Evolutionary conservation across 1,139 yeast genomes (phyloP).

Genomic region (Blastobotrys persicus): DNA sequence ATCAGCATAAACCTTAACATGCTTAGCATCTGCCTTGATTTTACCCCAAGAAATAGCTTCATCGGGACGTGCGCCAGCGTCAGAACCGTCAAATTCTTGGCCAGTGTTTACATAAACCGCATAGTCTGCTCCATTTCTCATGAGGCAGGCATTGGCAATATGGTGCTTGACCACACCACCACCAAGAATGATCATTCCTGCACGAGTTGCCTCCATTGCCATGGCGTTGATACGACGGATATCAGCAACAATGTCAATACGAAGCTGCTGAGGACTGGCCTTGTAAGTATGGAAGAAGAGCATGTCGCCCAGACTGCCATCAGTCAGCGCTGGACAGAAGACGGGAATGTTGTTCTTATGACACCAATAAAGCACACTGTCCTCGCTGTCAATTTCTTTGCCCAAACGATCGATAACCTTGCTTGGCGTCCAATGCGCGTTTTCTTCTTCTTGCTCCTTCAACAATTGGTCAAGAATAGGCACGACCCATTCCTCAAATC

Average conservation of each 20-base stretch:
- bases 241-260: slow-evolving; percentile 91
- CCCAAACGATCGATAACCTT: slow-evolving; percentile 89
- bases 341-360: slow-evolving; percentile 94
- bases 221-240: slow-evolving; percentile 85
- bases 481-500: slow-evolving; percentile 97
- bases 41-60: slow-evolving; percentile 99
- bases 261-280: slow-evolving; percentile 82
- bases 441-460: slow-evolving; percentile 79
- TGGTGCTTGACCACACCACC: slow-evolving; percentile 97
- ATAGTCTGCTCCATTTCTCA: slow-evolving; percentile 99
- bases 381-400: slow-evolving; percentile 88
- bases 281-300: slow-evolving; percentile 96
- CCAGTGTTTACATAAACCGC: slow-evolving; percentile 98
- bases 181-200: slow-evolving; percentile 95
- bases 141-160: slow-evolving; percentile 93
- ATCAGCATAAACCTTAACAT: slow-evolving; percentile 91
- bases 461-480: slow-evolving; percentile 85
- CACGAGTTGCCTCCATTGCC: slow-evolving; percentile 93
- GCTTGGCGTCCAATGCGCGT: slow-evolving; percentile 83
- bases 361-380: slow-evolving; percentile 96
- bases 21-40: slow-evolving; percentile 88
- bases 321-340: slow-evolving; percentile 96
- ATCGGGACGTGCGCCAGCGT: slow-evolving; percentile 99
- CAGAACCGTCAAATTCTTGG: slow-evolving; percentile 98
- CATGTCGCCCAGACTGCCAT: slow-evolving; percentile 99